Conservation (phyloP, 495 filamentous ascomycete species). For the Penicillium turbatum region DNA sequence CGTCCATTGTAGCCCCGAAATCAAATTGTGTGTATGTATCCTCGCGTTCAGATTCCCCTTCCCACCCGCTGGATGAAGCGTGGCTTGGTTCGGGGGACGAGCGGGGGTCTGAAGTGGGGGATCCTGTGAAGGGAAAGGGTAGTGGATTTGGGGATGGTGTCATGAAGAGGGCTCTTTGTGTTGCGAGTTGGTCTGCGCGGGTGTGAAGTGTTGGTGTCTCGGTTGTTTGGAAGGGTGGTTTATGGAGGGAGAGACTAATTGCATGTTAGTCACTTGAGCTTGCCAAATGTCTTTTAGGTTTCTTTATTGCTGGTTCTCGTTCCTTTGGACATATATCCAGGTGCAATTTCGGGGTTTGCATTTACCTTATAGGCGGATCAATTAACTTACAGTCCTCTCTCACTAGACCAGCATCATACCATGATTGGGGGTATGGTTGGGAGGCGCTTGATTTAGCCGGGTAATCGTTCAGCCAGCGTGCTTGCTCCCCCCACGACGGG, state of each 20-base stretch:
- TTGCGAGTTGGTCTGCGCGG: constrained; percentile 23
- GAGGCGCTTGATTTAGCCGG: not conserved
- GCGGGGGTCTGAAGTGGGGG: constrained; percentile 21
- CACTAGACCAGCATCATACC: constrained; percentile 14
- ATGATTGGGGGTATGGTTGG: constrained; percentile 13
- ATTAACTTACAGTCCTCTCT: not conserved
- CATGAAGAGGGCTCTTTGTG: constrained; percentile 39
- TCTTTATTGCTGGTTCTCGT: not conserved
- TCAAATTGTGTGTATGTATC: not conserved
- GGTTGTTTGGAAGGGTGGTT: not conserved
- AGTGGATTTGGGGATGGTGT: constrained; percentile 9
- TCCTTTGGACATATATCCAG: not conserved
- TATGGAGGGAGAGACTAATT: constrained; percentile 1
- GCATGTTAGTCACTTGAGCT: not conserved
- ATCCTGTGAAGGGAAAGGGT: constrained; percentile 13
- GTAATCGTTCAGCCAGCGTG: not conserved
- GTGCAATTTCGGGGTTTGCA: not conserved
- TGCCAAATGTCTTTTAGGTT: no score
- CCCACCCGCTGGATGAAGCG: constrained; percentile 20
- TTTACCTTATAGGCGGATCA: not conserved
- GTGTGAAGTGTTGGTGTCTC: constrained; percentile 10
- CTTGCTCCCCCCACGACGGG: not conserved
- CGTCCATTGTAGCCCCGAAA: not conserved
- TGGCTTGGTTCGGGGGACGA: constrained; percentile 25
- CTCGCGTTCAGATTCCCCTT: constrained; percentile 20